Evolutionary conservation across 176 grass and related monocot species (phyloP).

Genomic region (Melocanna baccifera): DNA sequence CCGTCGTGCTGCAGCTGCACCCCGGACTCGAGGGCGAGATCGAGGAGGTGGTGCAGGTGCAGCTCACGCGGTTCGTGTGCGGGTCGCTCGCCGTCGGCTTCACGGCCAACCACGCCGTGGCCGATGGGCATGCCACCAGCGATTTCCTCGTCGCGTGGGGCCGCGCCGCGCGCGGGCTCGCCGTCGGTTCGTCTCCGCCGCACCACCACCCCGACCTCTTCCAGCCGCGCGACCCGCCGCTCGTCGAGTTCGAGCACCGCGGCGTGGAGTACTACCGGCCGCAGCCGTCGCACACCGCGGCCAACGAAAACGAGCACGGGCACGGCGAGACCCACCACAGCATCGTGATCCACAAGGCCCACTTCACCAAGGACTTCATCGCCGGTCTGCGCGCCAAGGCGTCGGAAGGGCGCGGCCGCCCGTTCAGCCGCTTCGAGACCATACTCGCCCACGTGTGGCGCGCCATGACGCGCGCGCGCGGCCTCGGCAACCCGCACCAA

Average conservation of each 20-base stretch:
- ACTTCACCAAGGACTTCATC: conserved; percentile 71
- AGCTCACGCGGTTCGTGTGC: conserved; percentile 57
- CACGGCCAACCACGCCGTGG: conserved; percentile 50
- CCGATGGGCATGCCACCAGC: conserved; percentile 50
- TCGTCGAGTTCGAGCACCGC: conserved; percentile 46
- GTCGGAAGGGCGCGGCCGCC: conserved; percentile 18
- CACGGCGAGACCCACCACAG: neutral
- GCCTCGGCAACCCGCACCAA: conserved; percentile 23
- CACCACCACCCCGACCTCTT: conserved; percentile 27
- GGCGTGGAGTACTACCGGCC: conserved; percentile 38
- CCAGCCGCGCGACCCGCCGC: conserved; percentile 15
- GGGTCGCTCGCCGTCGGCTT: conserved; percentile 47
- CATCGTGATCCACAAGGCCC: conserved; percentile 53
- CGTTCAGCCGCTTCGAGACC: conserved; percentile 62
- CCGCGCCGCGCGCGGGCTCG: conserved; percentile 36
- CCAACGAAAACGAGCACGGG: neutral
- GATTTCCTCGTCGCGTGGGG: conserved; percentile 67
- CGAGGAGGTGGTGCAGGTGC: conserved; percentile 54
- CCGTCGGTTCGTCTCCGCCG: neutral
- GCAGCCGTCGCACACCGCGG: neutral
- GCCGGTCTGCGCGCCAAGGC: conserved; percentile 39
- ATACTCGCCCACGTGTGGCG: conserved; percentile 68
- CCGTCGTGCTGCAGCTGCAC: conserved; percentile 29
- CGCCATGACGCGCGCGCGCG: conserved; percentile 32
- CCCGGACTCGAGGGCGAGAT: conserved; percentile 23